Percentiles rank a stretch among this genome's conserved stretches.
Conservation (phyloP, 345 rosid genomes). For the Aquilaria sinensis region DNA sequence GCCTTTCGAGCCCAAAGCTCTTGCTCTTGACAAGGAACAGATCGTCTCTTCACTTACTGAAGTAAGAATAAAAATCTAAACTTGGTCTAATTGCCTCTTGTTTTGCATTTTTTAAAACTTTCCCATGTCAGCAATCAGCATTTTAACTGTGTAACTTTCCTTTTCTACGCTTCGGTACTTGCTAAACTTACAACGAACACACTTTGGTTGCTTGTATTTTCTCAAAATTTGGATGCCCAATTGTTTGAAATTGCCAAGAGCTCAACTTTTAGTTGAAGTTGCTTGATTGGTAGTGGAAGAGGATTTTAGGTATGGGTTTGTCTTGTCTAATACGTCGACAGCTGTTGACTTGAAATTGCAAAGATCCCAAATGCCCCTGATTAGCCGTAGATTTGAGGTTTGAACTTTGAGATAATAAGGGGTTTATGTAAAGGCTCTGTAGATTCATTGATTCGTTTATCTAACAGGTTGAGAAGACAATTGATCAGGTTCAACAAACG, state of each 20-base stretch:
- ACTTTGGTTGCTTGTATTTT: not conserved
- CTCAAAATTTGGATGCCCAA: not conserved
- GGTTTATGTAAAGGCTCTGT: not conserved
- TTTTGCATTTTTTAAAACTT: too few relatives aligned
- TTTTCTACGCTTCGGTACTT: too few relatives aligned
- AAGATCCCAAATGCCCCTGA: not conserved
- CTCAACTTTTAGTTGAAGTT: too few relatives aligned
- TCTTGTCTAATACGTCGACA: too few relatives aligned
- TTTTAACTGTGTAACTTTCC: too few relatives aligned
- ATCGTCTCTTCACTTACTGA: conserved; percentile 74
- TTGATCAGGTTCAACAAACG: conserved; percentile 64
- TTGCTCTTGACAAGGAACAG: conserved; percentile 72
- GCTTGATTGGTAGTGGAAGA: too few relatives aligned
- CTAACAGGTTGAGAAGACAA: conserved; percentile 76
- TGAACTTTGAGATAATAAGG: not conserved
- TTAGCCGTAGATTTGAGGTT: not conserved
- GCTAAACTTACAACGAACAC: not conserved
- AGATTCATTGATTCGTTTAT: conserved; percentile 7
- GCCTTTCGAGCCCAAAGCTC: conserved; percentile 61
- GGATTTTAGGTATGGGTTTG: too few relatives aligned
- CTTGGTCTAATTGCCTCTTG: not conserved
- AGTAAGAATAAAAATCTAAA: conserved; percentile 25
- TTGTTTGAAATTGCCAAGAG: not conserved
- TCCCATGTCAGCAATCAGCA: too few relatives aligned
- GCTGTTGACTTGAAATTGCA: not conserved